Evolutionary conservation across 352 stramenopile species (phyloP).

Genomic region (Plasmopara muralis): DNA sequence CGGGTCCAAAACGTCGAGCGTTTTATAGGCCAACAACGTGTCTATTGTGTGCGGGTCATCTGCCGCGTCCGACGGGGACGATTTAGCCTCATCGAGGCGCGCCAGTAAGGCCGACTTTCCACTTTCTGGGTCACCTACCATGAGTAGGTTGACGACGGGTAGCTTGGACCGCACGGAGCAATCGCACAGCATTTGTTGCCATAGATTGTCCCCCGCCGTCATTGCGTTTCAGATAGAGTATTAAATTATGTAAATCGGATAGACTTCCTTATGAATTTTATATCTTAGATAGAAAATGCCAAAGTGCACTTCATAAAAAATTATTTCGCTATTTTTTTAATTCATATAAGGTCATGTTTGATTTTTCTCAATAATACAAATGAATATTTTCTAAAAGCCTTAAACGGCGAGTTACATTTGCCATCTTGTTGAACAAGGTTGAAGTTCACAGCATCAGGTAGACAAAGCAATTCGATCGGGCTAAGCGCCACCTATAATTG

Average conservation of each 20-base stretch:
- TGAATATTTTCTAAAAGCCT: too few species aligned
- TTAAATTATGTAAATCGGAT: not conserved
- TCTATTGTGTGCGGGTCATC: slow-evolving; percentile 30
- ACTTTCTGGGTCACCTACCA: slow-evolving; percentile 67
- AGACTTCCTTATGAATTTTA: too few species aligned
- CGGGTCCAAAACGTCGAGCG: slow-evolving; percentile 59
- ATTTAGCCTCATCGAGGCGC: slow-evolving; percentile 45
- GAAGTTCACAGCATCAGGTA: too few species aligned
- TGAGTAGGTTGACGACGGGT: slow-evolving; percentile 52
- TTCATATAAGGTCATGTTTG: too few species aligned
- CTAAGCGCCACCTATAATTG: too few species aligned
- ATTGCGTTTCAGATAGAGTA: not conserved
- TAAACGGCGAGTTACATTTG: too few species aligned
- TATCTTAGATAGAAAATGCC: too few species aligned
- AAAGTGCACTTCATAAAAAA: too few species aligned
- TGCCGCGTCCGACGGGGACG: slow-evolving; percentile 3
- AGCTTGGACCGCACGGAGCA: slow-evolving; percentile 73
- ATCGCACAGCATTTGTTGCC: slow-evolving; percentile 80
- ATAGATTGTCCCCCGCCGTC: slow-evolving; percentile 41
- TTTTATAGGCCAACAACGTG: slow-evolving; percentile 54
- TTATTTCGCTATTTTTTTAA: too few species aligned
- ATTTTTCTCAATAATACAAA: too few species aligned
- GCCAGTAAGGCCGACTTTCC: slow-evolving; percentile 65
- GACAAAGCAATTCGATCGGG: too few species aligned
- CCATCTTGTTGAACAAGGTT: too few species aligned